Evolutionary conservation across 2,329 filamentous ascomycete species (phyloP), one percentile per base, ranked within the genome.

Genomic region (Penicillium sp.): DNA sequence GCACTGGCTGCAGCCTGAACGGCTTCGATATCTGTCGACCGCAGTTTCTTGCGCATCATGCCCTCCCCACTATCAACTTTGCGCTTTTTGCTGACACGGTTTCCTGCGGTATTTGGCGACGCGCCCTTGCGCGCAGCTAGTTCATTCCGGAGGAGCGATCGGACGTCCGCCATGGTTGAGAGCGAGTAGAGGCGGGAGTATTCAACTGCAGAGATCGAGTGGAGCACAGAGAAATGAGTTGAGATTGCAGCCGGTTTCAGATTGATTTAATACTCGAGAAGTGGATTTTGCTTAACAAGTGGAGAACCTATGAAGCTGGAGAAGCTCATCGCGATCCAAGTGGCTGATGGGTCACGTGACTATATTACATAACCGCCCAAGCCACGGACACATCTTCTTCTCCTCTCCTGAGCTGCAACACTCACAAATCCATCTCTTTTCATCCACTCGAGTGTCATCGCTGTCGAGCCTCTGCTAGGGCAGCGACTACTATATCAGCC

Each of bases 141-240:
- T 68, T 91, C 86, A 61, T 84, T 85, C 58, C 87, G 86, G 47
- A 94, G 78, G 40, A 95, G 79, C 28, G 86, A 80, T 59, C 89
- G 85, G 22, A 88, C 84, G 68, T 94, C 87, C 56, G 87, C 77
- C 86, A 93, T 91, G 28, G 36, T 56, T 24, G 42, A 16, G 8
- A 28, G 13, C 20, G 14, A 27, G 9, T 18, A 18, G 14, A 3
- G 29, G 16, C 16, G 10, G 16, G 8, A 31, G 27, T 16, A 10
- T 23, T 40, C 13, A 18, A 16, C 14, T 10, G 8, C 16, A 18
- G 14, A 18, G 3, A 34, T 9, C 11, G 14, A 34, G 9, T 34
- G 14, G 31, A n/a, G 31, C 10, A 18, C 22, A 4, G 10, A 16
- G 38, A 22, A 11, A 46, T n/a, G 23, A 44, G 37, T 40, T 52